These are phyloP conservation scores for Aspergillus cejpii DNA, from an alignment of 2,329 filamentous ascomycete genomes.

Conservation along the genomic window DNA sequence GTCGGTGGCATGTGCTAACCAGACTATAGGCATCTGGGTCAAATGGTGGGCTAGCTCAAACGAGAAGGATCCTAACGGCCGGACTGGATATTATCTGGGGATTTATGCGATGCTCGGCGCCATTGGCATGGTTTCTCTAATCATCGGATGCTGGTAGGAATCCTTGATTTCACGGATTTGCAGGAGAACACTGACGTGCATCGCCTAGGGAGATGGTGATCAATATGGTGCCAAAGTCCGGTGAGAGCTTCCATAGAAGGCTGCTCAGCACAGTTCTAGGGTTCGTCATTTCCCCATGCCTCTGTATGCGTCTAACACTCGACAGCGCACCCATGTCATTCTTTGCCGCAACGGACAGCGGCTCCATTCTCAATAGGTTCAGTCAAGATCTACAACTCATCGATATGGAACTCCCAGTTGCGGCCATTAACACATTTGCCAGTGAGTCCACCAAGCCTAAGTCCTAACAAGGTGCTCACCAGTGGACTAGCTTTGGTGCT, in stretches of 20 bases:
- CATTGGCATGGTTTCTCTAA: constrained; percentile 32
- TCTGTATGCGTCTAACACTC: constrained; percentile 18
- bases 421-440: constrained; percentile 37
- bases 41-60: constrained; percentile 40
- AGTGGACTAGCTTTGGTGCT: constrained; percentile 21
- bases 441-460: constrained; percentile 17
- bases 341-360: constrained; percentile 39
- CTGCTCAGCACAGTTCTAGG: constrained; percentile 46
- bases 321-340: constrained; percentile 38
- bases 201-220: constrained; percentile 44
- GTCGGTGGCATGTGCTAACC: background rate
- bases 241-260: constrained; percentile 44
- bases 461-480: background rate
- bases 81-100: constrained; percentile 34
- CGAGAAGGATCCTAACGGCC: constrained; percentile 28
- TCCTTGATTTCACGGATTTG: background rate
- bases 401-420: constrained; percentile 40
- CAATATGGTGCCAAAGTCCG: constrained; percentile 50
- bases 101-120: constrained; percentile 38
- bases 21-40: constrained; percentile 34
- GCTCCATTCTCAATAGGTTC: constrained; percentile 40
- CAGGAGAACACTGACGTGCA: constrained; percentile 1
- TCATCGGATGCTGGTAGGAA: constrained; percentile 34
- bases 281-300: constrained; percentile 19
- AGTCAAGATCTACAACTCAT: constrained; percentile 43